phyloP scores from a whole-genome alignment of 305 asterid species.

The Fraxinus paxiana region DNA sequence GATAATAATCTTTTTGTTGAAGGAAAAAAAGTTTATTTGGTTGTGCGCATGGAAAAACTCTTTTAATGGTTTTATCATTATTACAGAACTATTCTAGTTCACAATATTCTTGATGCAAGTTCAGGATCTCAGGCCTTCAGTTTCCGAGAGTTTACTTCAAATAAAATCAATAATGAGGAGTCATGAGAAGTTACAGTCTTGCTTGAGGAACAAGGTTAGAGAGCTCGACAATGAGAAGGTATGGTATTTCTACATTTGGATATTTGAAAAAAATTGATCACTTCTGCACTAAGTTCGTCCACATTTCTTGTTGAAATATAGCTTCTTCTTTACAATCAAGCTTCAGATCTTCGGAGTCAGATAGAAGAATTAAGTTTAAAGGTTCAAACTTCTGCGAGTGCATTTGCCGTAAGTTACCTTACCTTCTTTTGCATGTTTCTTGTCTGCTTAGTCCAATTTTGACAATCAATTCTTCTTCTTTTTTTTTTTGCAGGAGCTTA shows the following conservation, averaged over 20 bases:
- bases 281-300: slow-evolving; percentile 25
- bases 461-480: slow-evolving; percentile 20
- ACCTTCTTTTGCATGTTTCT: slow-evolving; percentile 15
- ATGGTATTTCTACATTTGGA: slow-evolving; percentile 19
- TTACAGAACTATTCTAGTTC: slow-evolving; percentile 3
- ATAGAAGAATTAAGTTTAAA: slow-evolving; percentile 49
- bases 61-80: not conserved
- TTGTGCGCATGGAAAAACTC: not conserved
- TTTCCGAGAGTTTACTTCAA: slow-evolving; percentile 47
- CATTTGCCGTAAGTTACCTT: slow-evolving; percentile 43
- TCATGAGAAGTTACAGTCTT: slow-evolving; percentile 53
- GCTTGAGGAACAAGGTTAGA: slow-evolving; percentile 46
- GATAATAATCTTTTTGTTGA: not conserved
- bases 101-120: slow-evolving; percentile 20
- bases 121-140: slow-evolving; percentile 63
- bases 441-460: slow-evolving; percentile 27
- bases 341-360: slow-evolving; percentile 51
- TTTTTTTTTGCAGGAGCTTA: slow-evolving; percentile 45
- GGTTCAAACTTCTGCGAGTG: slow-evolving; percentile 48
- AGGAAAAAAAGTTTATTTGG: not conserved
- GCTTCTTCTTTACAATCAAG: slow-evolving; percentile 53
- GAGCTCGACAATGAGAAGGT: slow-evolving; percentile 80
- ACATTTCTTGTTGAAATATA: slow-evolving; percentile 33
- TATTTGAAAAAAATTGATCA: slow-evolving; percentile 12
- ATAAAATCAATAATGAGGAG: slow-evolving; percentile 40